Conservation (phyloP, 495 filamentous ascomycete genomes). For the Articulospora tetracladia region DNA sequence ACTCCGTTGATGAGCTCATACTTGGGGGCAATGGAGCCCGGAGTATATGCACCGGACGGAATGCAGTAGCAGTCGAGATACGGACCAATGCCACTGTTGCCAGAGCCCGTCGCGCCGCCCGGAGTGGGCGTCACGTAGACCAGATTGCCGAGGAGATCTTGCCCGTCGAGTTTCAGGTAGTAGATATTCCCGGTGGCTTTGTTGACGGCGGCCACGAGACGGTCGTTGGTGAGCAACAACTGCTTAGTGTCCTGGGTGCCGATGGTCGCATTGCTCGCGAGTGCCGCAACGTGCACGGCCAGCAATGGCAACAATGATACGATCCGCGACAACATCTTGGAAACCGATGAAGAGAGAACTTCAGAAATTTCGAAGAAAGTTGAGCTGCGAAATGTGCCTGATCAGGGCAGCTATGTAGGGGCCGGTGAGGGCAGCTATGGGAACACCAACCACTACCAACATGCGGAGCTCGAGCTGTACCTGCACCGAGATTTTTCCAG, state of each 20-base stretch:
- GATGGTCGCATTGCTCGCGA: constrained; percentile 23
- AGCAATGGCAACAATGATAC: neutral
- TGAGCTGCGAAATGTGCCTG: no score
- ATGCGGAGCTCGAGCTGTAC: neutral
- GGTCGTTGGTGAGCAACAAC: constrained; percentile 41
- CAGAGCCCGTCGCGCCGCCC: constrained; percentile 32
- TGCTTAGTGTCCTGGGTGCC: constrained; percentile 20
- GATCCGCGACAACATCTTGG: neutral
- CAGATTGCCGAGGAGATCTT: constrained; percentile 38
- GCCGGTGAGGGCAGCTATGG: no score
- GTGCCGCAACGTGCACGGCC: neutral
- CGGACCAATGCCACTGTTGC: constrained; percentile 43
- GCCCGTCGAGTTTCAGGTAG: constrained; percentile 40
- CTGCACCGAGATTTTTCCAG: neutral
- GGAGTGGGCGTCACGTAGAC: constrained; percentile 14
- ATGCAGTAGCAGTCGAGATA: constrained; percentile 59
- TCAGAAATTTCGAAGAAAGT: neutral
- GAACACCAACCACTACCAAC: no score
- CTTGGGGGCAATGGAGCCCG: constrained; percentile 40
- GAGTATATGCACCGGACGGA: constrained; percentile 49
- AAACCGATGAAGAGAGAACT: neutral
- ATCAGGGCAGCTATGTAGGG: no score
- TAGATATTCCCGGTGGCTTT: constrained; percentile 41
- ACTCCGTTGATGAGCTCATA: constrained; percentile 44
- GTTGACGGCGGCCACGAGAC: constrained; percentile 39